Conservation (phyloP, 768 basidiomycete species). For the Mycena venus region DNA sequence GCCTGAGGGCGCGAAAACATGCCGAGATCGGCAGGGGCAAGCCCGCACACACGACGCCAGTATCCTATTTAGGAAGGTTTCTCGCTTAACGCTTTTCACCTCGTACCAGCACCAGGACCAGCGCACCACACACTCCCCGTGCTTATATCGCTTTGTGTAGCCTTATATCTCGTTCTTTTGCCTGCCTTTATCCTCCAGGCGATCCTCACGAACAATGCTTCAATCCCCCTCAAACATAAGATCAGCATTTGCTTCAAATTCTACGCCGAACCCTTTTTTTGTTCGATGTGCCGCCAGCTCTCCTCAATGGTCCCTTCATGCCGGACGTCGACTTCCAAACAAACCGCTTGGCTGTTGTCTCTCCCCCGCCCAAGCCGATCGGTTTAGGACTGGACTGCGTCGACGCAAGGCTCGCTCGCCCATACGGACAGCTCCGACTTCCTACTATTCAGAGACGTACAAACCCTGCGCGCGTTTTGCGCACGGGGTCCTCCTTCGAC, state of each 20-base stretch:
- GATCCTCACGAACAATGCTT: conserved; percentile 18
- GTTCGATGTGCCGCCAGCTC: neutral
- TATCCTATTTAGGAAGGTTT: conserved; percentile 4
- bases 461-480: neutral
- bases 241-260: neutral
- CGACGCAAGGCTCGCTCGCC: neutral
- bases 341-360: neutral
- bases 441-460: neutral
- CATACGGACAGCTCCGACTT: neutral
- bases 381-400: conserved; percentile 13
- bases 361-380: neutral
- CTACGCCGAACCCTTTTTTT: neutral
- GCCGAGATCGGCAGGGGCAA: conserved; percentile 18
- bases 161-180: no score
- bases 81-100: neutral
- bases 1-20: conserved; percentile 8
- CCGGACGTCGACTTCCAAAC: conserved; percentile 19
- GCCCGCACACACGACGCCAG: conserved; percentile 1
- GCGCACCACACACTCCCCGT: neutral
- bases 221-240: conserved; percentile 15
- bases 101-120: conserved; percentile 8
- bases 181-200: neutral
- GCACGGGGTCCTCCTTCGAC: conserved; percentile 6
- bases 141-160: conserved; percentile 9
- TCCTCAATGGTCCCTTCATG: neutral